Percentiles rank a stretch among this genome's conserved stretches.
Evolutionary conservation across 495 filamentous ascomycete genomes (phyloP).

Genomic region (Trichocladium uniseriatum): DNA sequence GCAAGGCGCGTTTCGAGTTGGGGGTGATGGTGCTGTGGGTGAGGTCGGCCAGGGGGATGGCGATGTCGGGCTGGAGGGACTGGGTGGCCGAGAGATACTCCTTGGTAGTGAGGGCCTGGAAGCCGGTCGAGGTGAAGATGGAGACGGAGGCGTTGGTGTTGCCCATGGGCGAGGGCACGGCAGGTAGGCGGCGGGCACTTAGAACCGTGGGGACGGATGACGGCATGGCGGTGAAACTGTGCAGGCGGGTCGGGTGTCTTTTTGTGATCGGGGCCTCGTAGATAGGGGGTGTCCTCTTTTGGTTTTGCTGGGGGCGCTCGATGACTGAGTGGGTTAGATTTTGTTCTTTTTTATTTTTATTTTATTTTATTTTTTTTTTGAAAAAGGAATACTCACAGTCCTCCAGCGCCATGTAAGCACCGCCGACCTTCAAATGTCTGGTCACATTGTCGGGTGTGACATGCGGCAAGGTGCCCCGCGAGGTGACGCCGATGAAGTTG

Average conservation of each 20-base stretch:
- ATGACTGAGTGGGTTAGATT: constrained; percentile 51
- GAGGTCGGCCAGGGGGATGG: constrained; percentile 69
- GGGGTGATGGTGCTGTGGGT: constrained; percentile 45
- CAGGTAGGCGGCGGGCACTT: constrained; percentile 66
- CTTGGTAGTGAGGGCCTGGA: constrained; percentile 53
- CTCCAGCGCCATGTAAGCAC: constrained; percentile 76
- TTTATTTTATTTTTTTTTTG: too few species aligned
- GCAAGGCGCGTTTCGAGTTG: constrained; percentile 59
- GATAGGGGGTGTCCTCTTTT: constrained; percentile 32
- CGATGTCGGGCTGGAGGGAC: constrained; percentile 67
- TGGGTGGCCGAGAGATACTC: constrained; percentile 57
- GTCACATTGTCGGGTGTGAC: constrained; percentile 74
- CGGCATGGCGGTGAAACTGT: constrained; percentile 60
- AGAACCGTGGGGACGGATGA: constrained; percentile 54
- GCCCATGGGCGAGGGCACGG: constrained; percentile 59
- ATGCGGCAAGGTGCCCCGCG: constrained; percentile 77
- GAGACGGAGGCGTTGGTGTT: constrained; percentile 67
- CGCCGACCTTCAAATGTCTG: constrained; percentile 53
- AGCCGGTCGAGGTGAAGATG: constrained; percentile 76
- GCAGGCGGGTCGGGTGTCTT: constrained; percentile 45
- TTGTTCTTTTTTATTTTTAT: too few species aligned
- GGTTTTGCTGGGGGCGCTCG: constrained; percentile 51
- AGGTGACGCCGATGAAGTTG: constrained; percentile 67
- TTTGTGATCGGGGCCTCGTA: constrained; percentile 26
- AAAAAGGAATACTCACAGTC: constrained; percentile 58